A percentile compares a stretch with the other conserved stretches of the same genome.
These are phyloP conservation scores for Colletotrichum orchidophilum DNA, from an alignment of 2,329 filamentous ascomycete genomes.

Conservation along the genomic window DNA sequence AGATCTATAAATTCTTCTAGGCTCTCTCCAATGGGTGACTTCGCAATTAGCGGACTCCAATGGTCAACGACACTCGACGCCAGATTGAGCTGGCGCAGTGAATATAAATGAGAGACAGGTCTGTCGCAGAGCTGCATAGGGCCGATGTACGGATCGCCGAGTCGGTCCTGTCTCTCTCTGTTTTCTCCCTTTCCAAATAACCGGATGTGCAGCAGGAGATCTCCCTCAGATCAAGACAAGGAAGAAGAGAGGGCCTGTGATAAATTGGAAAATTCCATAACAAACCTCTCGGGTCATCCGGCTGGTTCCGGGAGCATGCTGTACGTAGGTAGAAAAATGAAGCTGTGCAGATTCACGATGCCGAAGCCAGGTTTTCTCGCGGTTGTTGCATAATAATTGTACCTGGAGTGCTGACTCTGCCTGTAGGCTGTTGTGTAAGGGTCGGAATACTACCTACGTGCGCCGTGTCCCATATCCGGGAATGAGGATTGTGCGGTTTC, in stretches of 20 bases:
- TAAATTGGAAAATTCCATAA: not conserved
- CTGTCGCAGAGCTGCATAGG: not conserved
- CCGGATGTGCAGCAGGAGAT: not conserved
- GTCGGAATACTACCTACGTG: not conserved
- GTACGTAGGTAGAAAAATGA: constrained; percentile 15
- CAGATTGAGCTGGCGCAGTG: not conserved
- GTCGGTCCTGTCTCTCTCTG: not conserved
- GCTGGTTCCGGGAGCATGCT: not conserved
- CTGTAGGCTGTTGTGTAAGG: not conserved
- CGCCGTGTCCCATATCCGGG: not conserved
- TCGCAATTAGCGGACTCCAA: not conserved
- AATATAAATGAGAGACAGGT: not conserved
- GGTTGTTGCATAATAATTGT: not conserved
- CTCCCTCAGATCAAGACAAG: not conserved
- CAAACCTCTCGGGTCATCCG: not conserved
- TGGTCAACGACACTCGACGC: not conserved
- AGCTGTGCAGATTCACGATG: constrained; percentile 9
- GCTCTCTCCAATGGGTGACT: not conserved
- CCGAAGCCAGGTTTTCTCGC: not conserved
- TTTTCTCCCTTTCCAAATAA: not conserved
- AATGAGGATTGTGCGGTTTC: constrained; percentile 1
- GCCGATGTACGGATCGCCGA: not conserved
- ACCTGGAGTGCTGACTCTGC: not conserved
- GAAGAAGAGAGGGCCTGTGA: not conserved
- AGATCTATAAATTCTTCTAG: not conserved